These are phyloP conservation scores for Mortierella sp. DNA, from an alignment of 371 early-diverging fungal genomes.

Conservation along the genomic window DNA sequence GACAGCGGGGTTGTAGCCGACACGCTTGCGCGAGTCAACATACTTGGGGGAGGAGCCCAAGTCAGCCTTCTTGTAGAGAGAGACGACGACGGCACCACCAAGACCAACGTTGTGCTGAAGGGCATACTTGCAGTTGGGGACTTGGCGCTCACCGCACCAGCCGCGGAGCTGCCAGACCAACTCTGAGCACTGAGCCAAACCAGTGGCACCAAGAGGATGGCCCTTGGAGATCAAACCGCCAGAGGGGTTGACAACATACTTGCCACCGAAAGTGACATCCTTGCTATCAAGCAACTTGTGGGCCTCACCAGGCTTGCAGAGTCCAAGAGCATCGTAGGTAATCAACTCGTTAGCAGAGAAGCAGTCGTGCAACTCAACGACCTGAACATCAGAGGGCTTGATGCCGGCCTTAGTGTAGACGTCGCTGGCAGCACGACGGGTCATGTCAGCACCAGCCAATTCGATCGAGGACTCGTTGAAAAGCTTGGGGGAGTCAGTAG, in stretches of 20 bases:
- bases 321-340: conserved; percentile 83
- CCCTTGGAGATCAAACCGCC: conserved; percentile 88
- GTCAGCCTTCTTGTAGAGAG: conserved; percentile 71
- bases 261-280: conserved; percentile 72
- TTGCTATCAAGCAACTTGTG: conserved; percentile 69
- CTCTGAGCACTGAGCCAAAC: conserved; percentile 83
- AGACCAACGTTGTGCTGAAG: conserved; percentile 88
- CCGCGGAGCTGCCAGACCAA: conserved; percentile 75
- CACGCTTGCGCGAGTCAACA: conserved; percentile 66
- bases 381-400: conserved; percentile 72
- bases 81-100: conserved; percentile 83
- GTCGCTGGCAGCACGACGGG: conserved; percentile 70
- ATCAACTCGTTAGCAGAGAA: conserved; percentile 86
- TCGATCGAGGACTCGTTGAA: conserved; percentile 71
- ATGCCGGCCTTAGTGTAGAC: conserved; percentile 72
- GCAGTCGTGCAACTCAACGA: conserved; percentile 87
- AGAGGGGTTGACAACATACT: conserved; percentile 81
- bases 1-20: conserved; percentile 81
- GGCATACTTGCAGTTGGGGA: conserved; percentile 73
- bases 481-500: conserved; percentile 78
- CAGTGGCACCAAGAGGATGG: conserved; percentile 87
- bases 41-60: conserved; percentile 61
- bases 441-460: conserved; percentile 82
- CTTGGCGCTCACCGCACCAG: conserved; percentile 82
- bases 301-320: conserved; percentile 74